phyloP scores from a whole-genome alignment of 2,329 filamentous ascomycete genomes.

The Neopestalotiopsis sp. region DNA sequence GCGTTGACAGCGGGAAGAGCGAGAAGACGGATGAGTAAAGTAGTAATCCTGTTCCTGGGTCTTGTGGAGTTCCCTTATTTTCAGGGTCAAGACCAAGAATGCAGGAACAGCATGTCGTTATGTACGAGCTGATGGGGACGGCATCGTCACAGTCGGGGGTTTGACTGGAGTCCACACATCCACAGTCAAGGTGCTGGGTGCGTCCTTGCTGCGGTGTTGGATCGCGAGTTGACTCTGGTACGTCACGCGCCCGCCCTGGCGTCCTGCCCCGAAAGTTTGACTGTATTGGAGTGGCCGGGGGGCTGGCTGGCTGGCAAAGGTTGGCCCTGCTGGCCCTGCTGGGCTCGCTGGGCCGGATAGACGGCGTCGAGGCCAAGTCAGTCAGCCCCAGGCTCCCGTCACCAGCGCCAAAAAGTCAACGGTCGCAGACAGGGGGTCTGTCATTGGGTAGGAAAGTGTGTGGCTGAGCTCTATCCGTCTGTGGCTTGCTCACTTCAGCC shows the following conservation, averaged over 20 bases:
- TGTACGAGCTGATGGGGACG: not conserved
- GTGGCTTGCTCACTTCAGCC: too few relatives aligned
- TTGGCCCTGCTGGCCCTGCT: not conserved
- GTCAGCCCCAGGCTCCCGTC: not conserved
- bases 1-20: not conserved
- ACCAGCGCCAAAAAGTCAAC: not conserved
- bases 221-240: not conserved
- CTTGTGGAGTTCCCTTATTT: not conserved
- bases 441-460: not conserved
- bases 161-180: slow-evolving; percentile 10
- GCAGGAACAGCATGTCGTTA: slow-evolving; percentile 7
- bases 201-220: slow-evolving; percentile 6
- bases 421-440: not conserved
- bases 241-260: slow-evolving; percentile 3
- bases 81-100: not conserved
- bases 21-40: not conserved
- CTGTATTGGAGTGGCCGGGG: slow-evolving; percentile 1
- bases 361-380: not conserved
- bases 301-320: too few relatives aligned
- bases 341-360: slow-evolving; percentile 36
- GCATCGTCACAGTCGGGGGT: not conserved
- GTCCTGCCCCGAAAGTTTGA: not conserved
- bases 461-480: not conserved
- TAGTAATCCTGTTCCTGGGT: not conserved
- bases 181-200: slow-evolving; percentile 11